Percentiles rank a stretch among this genome's conserved stretches.
phyloP scores from a whole-genome alignment of 1,284 basidiomycete genomes.

The Cystobasidium sp. region DNA sequence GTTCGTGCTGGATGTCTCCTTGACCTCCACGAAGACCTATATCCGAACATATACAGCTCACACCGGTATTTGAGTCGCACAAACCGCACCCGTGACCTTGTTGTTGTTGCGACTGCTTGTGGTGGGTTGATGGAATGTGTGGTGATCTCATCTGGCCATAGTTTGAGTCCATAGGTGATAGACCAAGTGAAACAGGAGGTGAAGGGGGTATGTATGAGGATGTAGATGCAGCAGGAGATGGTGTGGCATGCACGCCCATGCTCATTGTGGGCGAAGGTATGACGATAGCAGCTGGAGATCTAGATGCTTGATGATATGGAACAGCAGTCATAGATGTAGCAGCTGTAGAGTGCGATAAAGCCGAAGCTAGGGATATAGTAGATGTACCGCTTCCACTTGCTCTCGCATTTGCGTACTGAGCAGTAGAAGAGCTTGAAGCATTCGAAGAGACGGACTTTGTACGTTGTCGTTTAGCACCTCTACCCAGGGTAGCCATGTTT shows the following conservation, averaged over 20 bases:
- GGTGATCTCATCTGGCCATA: neutral
- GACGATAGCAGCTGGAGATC: slow-evolving; percentile 16
- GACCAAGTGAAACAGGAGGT: slow-evolving; percentile 13
- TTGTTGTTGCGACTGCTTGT: neutral
- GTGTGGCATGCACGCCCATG: slow-evolving; percentile 11
- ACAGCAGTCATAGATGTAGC: neutral
- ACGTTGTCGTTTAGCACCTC: slow-evolving; percentile 26
- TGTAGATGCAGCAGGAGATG: slow-evolving; percentile 18
- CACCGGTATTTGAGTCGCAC: slow-evolving; percentile 13
- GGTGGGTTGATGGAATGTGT: neutral
- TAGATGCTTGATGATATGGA: neutral
- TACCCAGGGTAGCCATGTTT: neutral
- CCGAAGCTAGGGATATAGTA: neutral
- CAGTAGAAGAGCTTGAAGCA: slow-evolving; percentile 26
- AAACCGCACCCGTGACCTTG: slow-evolving; percentile 15
- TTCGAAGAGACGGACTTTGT: slow-evolving; percentile 30
- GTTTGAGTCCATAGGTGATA: neutral
- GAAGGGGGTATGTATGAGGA: slow-evolving; percentile 26
- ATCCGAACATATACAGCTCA: slow-evolving; percentile 32
- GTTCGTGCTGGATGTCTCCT: neutral
- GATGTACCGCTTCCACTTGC: slow-evolving; percentile 1
- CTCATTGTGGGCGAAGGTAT: slow-evolving; percentile 1
- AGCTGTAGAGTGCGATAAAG: neutral
- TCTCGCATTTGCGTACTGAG: neutral
- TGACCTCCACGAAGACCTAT: slow-evolving; percentile 11